Evolutionary conservation across 495 filamentous ascomycete genomes (phyloP), one percentile per base, ranked within the genome.

Genomic region (Darksidea phi): DNA sequence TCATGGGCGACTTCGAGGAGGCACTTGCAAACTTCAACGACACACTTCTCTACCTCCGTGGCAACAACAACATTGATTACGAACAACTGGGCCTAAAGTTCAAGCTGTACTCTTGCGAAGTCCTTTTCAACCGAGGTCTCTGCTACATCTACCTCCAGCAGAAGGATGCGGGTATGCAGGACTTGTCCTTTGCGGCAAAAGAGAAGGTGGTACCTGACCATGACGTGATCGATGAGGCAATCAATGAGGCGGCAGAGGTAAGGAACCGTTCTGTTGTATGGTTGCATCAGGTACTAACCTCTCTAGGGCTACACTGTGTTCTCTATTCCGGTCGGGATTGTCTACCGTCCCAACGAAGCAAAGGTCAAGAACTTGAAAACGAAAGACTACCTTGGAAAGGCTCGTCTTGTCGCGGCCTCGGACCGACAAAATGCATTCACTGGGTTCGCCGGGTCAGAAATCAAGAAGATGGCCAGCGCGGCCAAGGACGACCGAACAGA

Each of bases 21-120:
- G 94, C 94, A 48, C 77, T 97, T 60, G 91, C 91, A 52, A 97
- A 99, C 77, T 99, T 99, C 83, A 99, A 99, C 75, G 94, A 99
- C 66, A 96, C 95, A 4, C 78, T 99, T 54, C 78, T 96, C 28
- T 97, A 97, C 73, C 85, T 99, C 53, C 85, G 94, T 67, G 94
- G 94, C 46, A 97, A 99, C 73, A 91, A 90, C 42, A 88, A 88
- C 71, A 99, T 99, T 77, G 91, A 99, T 76, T 99, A 99, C 72
- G 92, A 96, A 63, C 94, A 99, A 73, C 79, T 99, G 45, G 94
- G 94, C 12, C 82, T 99, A 38, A 89, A 91, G 53, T 99, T 97
- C 77, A 96, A 95, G 66, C 79, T 99, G 5, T 97, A 88, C 75
- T 97, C 94, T 5, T 99, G 94, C 74, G 95, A 99, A 72, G 95